Conservation (phyloP, 148 eudicot genomes). For the Gaultheria prostrata region DNA sequence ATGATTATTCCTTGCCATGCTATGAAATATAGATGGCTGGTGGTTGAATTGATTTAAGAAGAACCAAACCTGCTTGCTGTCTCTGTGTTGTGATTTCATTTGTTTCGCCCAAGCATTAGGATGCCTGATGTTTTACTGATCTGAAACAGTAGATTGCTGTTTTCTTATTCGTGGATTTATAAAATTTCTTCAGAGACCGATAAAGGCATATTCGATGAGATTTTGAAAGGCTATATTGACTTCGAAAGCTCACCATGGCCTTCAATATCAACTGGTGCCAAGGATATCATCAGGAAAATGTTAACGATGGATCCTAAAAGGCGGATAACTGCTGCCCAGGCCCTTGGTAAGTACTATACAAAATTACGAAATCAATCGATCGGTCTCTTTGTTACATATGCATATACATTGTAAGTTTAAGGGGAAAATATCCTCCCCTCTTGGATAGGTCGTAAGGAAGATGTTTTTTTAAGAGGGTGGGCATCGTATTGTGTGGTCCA, state of each 20-base stretch:
- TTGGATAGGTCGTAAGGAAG: neutral
- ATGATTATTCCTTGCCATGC: neutral
- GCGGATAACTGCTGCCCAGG: constrained; percentile 73
- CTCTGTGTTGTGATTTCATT: neutral
- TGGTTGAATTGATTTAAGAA: neutral
- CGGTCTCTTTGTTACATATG: no score
- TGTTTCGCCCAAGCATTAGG: neutral
- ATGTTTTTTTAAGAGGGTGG: neutral
- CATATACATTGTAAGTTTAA: neutral
- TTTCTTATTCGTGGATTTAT: constrained; percentile 3
- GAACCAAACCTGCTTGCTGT: neutral
- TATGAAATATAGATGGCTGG: neutral
- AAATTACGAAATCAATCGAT: neutral
- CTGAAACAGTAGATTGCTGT: neutral
- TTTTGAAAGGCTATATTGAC: constrained; percentile 45
- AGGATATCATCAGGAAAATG: constrained; percentile 74
- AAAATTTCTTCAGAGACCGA: constrained; percentile 62
- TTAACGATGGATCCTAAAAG: constrained; percentile 54
- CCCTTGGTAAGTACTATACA: constrained; percentile 52
- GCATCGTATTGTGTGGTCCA: neutral
- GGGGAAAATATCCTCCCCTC: neutral
- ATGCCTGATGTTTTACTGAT: constrained; percentile 1
- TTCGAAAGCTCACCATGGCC: constrained; percentile 71
- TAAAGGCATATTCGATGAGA: constrained; percentile 64
- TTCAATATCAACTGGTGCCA: constrained; percentile 69